Percentiles rank a stretch among this genome's conserved stretches.
phyloP scores from a whole-genome alignment of 73 alveolate genomes.

The Paramecium caudatum region DNA sequence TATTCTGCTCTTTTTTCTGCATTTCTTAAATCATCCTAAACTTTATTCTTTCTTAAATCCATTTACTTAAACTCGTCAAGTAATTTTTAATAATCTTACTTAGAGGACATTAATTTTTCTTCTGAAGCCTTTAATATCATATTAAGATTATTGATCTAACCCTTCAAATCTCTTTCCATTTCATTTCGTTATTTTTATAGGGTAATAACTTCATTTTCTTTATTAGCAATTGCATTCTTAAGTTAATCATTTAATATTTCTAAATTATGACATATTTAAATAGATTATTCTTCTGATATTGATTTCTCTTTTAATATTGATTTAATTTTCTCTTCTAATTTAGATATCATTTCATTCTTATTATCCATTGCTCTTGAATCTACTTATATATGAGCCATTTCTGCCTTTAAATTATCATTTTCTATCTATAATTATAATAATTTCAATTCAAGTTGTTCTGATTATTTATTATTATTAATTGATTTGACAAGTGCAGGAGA shows the following conservation, averaged over 20 bases:
- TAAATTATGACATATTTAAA: neutral
- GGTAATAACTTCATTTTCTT: neutral
- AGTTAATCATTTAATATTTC: conserved; percentile 41
- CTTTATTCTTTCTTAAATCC: conserved; percentile 42
- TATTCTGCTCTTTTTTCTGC: neutral
- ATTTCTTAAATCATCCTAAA: neutral
- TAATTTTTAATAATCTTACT: conserved; percentile 27
- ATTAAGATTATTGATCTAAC: neutral
- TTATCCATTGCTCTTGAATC: conserved; percentile 47
- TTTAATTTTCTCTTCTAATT: conserved; percentile 47
- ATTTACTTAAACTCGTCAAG: conserved; percentile 26
- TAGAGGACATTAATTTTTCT: neutral
- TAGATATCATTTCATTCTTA: conserved; percentile 55
- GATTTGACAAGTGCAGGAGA: conserved; percentile 17
- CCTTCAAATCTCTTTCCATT: conserved; percentile 36
- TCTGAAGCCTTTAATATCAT: neutral
- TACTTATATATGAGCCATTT: conserved; percentile 62
- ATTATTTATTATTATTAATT: neutral
- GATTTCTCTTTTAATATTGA: conserved; percentile 21
- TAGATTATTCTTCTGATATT: conserved; percentile 1
- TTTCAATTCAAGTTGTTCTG: conserved; percentile 46
- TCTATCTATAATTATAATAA: conserved; percentile 50
- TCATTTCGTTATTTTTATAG: conserved; percentile 1
- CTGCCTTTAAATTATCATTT: conserved; percentile 65
- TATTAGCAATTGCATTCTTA: neutral